phyloP scores from a whole-genome alignment of 2,329 filamentous ascomycete species.

The Bertia moriformis region DNA sequence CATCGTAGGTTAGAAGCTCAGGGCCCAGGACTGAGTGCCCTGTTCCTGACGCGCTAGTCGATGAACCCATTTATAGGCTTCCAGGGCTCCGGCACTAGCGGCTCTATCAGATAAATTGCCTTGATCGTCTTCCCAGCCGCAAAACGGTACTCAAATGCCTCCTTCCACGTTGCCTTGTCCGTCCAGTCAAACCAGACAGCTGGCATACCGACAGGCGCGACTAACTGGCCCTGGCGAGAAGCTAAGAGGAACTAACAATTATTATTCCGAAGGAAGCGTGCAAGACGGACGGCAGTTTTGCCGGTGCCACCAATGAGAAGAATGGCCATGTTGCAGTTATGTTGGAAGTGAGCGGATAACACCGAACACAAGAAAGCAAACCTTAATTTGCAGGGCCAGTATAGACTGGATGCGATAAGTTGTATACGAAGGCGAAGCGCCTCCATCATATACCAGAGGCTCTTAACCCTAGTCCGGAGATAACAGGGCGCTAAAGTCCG shows the following conservation, averaged over 20 bases:
- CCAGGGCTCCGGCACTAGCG: slow-evolving; percentile 6
- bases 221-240: slow-evolving; percentile 5
- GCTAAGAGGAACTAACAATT: slow-evolving; percentile 7
- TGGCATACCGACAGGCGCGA: slow-evolving; percentile 3
- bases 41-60: slow-evolving; percentile 6
- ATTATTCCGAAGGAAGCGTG: slow-evolving; percentile 5
- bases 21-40: slow-evolving; percentile 7
- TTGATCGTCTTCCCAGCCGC: slow-evolving; percentile 3
- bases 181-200: slow-evolving; percentile 6
- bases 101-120: slow-evolving; percentile 8
- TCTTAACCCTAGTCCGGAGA: too few species aligned
- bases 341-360: too few species aligned
- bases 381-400: too few species aligned
- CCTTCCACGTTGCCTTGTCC: slow-evolving; percentile 6
- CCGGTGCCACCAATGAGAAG: slow-evolving; percentile 8
- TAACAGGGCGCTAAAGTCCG: too few species aligned
- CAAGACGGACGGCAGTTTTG: slow-evolving; percentile 8
- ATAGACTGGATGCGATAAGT: too few species aligned
- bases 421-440: too few species aligned
- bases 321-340: slow-evolving; percentile 8
- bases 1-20: slow-evolving; percentile 7
- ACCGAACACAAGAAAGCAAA: too few species aligned
- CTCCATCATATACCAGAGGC: too few species aligned
- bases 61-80: slow-evolving; percentile 8
- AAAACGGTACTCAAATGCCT: slow-evolving; percentile 4